Evolutionary conservation across 2,329 filamentous ascomycete genomes (phyloP).

Genomic region (Blastomyces percursus): DNA sequence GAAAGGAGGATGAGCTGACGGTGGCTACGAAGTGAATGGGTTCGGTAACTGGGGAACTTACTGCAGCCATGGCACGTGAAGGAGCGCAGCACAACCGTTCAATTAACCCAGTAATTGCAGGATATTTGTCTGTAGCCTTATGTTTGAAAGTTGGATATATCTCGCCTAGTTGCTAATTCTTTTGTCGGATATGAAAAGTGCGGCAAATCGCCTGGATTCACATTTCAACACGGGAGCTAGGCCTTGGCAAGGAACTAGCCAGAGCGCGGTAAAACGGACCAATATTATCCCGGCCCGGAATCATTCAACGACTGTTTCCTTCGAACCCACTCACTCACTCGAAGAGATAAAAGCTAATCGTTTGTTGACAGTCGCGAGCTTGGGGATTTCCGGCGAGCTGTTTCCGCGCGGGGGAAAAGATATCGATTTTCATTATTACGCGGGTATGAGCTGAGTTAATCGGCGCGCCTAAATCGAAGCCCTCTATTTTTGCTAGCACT

Average conservation of each 20-base stretch:
- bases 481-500: background rate
- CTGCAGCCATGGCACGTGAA: conserved; percentile 27
- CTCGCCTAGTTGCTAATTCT: background rate
- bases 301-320: no score
- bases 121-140: background rate
- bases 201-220: background rate
- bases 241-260: background rate
- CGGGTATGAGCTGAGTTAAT: background rate
- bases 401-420: no score
- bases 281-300: background rate
- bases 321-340: no score
- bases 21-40: no score
- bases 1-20: background rate
- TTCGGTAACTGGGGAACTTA: conserved; percentile 17
- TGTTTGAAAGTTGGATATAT: background rate
- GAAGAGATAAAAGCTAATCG: no score
- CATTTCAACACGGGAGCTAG: background rate
- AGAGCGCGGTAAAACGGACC: background rate
- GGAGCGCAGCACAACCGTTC: background rate
- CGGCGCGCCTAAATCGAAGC: background rate
- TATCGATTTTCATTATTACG: no score
- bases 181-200: background rate
- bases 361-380: no score
- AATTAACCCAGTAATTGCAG: background rate
- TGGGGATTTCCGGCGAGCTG: no score